A percentile compares a stretch with the other conserved stretches of the same genome.
Evolutionary conservation across 441 rosid species (phyloP).

Genomic region (Erodium texanum): DNA sequence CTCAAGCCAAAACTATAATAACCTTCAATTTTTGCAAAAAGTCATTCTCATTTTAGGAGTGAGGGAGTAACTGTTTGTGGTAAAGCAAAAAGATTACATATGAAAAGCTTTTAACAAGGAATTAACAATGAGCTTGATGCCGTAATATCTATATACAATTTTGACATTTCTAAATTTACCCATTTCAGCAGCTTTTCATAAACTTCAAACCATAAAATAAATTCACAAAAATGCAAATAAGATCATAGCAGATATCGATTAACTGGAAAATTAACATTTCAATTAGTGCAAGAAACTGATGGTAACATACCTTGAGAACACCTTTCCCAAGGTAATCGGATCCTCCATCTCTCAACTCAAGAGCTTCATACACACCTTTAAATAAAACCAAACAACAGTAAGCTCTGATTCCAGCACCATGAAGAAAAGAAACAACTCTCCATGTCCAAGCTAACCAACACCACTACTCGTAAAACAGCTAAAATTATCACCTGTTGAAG

Average conservation of each 20-base stretch:
- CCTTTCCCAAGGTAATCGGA: conserved; percentile 46
- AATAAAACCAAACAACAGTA: not conserved
- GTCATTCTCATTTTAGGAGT: no score
- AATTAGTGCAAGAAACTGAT: not conserved
- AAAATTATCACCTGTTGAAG: conserved; percentile 34
- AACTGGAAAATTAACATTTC: not conserved
- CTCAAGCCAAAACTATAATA: no score
- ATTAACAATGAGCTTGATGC: not conserved
- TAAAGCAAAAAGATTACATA: no score
- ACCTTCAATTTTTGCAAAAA: no score
- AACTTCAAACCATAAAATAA: no score
- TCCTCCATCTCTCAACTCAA: conserved; percentile 45
- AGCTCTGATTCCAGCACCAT: not conserved
- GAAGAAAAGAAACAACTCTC: not conserved
- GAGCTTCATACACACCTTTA: conserved; percentile 38
- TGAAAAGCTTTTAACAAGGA: not conserved
- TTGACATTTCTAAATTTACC: not conserved
- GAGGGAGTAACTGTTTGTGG: no score
- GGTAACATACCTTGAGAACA: conserved; percentile 30
- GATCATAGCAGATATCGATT: not conserved
- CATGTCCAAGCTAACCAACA: no score
- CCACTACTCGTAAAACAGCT: not conserved
- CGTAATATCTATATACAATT: not conserved
- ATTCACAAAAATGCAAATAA: not conserved
- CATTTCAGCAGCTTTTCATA: not conserved